These are phyloP conservation scores for Neurospora africana DNA, from an alignment of 495 filamentous ascomycete species.

Conservation along the genomic window DNA sequence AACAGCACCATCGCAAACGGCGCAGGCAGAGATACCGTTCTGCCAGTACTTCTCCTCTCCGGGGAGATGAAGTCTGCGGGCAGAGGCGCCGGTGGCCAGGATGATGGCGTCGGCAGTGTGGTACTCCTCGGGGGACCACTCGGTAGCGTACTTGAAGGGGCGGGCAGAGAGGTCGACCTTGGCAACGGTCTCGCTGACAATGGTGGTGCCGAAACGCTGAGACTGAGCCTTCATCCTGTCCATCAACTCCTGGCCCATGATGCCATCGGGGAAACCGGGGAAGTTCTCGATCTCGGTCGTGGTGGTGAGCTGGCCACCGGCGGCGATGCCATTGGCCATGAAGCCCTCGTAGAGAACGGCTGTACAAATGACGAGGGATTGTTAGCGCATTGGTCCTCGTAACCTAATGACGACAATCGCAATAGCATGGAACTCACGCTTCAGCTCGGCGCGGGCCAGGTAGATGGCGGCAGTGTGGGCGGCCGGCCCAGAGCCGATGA, in stretches of 20 bases:
- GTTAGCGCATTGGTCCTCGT: constrained; percentile 5
- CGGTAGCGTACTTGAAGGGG: constrained; percentile 86
- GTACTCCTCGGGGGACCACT: constrained; percentile 65
- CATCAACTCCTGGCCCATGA: constrained; percentile 82
- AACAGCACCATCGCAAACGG: constrained; percentile 94
- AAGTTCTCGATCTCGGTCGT: constrained; percentile 98
- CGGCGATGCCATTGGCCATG: constrained; percentile 91
- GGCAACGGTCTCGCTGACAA: constrained; percentile 83
- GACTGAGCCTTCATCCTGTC: constrained; percentile 90
- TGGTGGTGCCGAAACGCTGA: constrained; percentile 79
- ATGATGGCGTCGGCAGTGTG: constrained; percentile 86
- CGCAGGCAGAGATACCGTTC: constrained; percentile 90
- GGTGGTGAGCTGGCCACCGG: constrained; percentile 92
- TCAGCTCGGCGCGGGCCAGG: constrained; percentile 83
- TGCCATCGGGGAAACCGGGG: constrained; percentile 82
- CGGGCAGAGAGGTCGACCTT: constrained; percentile 75
- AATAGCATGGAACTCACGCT: constrained; percentile 32
- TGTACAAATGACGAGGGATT: constrained; percentile 8
- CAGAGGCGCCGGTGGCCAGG: constrained; percentile 91
- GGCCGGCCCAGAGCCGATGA: constrained; percentile 89
- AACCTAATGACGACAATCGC: neutral
- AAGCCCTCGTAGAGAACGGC: constrained; percentile 95
- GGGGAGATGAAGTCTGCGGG: constrained; percentile 66
- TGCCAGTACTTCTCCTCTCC: constrained; percentile 96
- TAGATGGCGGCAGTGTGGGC: constrained; percentile 97